Conservation (phyloP, 164 flowering plant species). For the Cinnamomum micranthum region DNA sequence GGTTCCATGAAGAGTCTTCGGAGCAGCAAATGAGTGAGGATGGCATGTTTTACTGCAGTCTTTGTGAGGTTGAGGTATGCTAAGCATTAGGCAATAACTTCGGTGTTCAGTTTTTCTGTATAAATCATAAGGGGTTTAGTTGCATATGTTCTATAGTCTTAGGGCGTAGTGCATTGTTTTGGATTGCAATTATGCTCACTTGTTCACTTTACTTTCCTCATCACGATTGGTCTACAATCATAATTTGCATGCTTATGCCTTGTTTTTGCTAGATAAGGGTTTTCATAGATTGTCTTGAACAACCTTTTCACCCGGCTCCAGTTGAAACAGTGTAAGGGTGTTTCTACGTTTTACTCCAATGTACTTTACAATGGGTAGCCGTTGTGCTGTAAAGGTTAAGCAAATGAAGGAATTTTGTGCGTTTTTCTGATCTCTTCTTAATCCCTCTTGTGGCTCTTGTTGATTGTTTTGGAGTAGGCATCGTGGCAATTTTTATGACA, state of each 20-base stretch:
- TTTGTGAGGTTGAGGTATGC: slow-evolving; percentile 93
- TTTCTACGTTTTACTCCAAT: not conserved
- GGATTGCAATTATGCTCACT: not conserved
- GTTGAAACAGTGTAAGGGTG: no score
- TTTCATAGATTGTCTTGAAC: not conserved
- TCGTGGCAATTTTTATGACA: no score
- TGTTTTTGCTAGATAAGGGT: not conserved
- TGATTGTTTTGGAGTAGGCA: no score
- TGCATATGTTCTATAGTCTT: not conserved
- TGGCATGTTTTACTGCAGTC: slow-evolving; percentile 96
- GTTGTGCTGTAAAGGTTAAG: not conserved
- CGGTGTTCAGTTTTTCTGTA: not conserved
- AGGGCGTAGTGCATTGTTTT: not conserved
- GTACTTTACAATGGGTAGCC: not conserved
- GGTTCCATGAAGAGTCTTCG: slow-evolving; percentile 47
- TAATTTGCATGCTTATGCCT: no score
- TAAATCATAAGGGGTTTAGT: not conserved
- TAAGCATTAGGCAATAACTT: not conserved
- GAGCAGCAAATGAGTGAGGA: slow-evolving; percentile 78
- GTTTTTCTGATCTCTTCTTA: no score
- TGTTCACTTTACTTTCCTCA: not conserved
- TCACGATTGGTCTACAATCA: not conserved
- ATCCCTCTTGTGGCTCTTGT: no score
- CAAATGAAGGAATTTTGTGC: no score
- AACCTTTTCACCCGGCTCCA: no score